phyloP scores from a whole-genome alignment of 495 filamentous ascomycete genomes.

The Staphylotrichum tortipilum region DNA sequence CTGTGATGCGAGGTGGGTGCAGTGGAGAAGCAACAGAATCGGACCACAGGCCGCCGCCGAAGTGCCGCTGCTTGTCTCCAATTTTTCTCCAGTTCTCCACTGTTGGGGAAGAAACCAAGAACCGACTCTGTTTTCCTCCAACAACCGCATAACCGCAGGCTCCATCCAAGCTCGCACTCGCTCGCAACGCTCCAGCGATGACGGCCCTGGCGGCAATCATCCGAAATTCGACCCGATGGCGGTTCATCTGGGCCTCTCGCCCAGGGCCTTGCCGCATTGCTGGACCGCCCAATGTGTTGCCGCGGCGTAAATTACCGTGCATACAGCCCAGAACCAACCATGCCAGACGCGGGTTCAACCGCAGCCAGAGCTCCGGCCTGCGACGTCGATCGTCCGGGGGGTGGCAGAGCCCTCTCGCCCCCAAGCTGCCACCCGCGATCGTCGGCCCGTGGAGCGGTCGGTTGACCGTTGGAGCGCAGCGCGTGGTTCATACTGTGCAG shows the following conservation, averaged over 20 bases:
- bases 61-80: not conserved
- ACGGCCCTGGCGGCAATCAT: not conserved
- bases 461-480: not conserved
- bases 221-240: slow-evolving; percentile 3
- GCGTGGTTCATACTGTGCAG: no score
- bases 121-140: no score
- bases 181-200: no score
- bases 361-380: slow-evolving; percentile 4
- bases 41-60: not conserved
- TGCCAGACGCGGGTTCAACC: slow-evolving; percentile 12
- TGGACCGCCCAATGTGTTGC: slow-evolving; percentile 9
- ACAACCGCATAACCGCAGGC: no score
- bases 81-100: no score
- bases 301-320: slow-evolving; percentile 5
- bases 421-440: slow-evolving; percentile 4
- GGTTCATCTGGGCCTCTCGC: not conserved
- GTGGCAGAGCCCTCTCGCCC: no score
- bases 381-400: slow-evolving; percentile 9
- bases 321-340: slow-evolving; percentile 6
- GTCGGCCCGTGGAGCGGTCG: slow-evolving; percentile 1
- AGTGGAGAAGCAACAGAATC: slow-evolving; percentile 3
- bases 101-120: no score
- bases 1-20: slow-evolving; percentile 3
- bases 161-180: no score
- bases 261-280: slow-evolving; percentile 3